Conservation (phyloP, 2,329 filamentous ascomycete species). For the Penicillium sp. region DNA sequence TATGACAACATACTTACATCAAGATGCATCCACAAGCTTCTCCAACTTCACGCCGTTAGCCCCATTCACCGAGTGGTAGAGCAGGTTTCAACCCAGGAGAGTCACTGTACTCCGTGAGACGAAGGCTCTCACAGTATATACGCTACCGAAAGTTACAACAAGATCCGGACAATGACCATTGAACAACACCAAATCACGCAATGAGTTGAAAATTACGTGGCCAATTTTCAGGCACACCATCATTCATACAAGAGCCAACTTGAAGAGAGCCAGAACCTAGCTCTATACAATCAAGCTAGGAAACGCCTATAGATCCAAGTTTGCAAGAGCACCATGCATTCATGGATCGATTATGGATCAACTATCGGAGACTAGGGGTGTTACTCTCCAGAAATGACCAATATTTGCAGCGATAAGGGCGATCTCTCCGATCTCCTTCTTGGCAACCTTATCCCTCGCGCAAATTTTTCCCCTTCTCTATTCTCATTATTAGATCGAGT, state of each 20-base stretch:
- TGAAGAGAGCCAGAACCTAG: neutral
- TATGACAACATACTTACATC: neutral
- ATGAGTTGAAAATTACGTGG: too few relatives aligned
- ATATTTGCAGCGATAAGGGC: neutral
- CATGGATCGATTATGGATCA: neutral
- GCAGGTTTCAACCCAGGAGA: neutral
- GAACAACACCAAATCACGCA: too few relatives aligned
- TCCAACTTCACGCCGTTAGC: neutral
- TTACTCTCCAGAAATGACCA: neutral
- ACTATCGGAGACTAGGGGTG: neutral
- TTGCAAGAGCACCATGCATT: neutral
- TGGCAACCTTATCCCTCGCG: conserved; percentile 16
- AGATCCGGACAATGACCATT: neutral
- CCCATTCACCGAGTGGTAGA: neutral
- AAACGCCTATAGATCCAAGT: neutral
- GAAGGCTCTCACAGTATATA: neutral
- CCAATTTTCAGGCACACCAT: too few relatives aligned
- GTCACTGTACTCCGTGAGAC: neutral
- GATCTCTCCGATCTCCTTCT: conserved; percentile 1
- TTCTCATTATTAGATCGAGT: neutral
- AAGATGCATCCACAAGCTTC: neutral
- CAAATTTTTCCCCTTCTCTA: neutral
- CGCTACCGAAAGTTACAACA: neutral
- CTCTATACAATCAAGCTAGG: neutral
- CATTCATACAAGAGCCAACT: neutral